A percentile compares a stretch with the other conserved stretches of the same genome.
Conservation (phyloP, 2,329 filamentous ascomycete species). For the Meredithiella fracta region DNA sequence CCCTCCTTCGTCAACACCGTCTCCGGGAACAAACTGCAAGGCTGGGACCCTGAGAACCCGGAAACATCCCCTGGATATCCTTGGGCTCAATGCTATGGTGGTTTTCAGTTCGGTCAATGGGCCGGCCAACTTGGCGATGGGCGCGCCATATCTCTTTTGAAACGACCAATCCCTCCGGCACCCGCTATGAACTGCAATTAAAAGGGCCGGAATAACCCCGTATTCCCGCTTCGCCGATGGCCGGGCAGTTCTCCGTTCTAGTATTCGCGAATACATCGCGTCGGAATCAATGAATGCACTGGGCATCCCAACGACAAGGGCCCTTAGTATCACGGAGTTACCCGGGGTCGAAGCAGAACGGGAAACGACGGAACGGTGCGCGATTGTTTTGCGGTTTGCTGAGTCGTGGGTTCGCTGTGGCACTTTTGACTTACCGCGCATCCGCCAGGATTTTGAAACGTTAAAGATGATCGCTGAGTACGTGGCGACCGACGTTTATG, state of each 20-base stretch:
- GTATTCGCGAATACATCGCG: constrained; percentile 85
- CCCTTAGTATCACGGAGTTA: constrained; percentile 63
- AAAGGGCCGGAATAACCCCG: constrained; percentile 90
- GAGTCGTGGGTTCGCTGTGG: constrained; percentile 83
- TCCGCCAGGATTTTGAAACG: constrained; percentile 59
- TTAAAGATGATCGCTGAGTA: constrained; percentile 65
- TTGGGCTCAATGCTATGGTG: constrained; percentile 97
- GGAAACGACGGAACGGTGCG: constrained; percentile 73
- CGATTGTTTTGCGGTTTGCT: constrained; percentile 83
- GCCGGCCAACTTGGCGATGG: constrained; percentile 92
- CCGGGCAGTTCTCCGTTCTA: constrained; percentile 79
- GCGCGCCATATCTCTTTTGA: constrained; percentile 91
- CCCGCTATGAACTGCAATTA: constrained; percentile 78
- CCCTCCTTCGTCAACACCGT: constrained; percentile 59
- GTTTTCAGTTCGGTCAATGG: constrained; percentile 69
- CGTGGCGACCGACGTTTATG: constrained; percentile 71
- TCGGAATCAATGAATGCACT: constrained; percentile 79
- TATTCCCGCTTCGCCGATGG: constrained; percentile 96
- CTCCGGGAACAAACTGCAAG: constrained; percentile 67
- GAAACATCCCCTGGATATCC: constrained; percentile 54
- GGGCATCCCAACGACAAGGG: constrained; percentile 70
- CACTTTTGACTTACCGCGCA: constrained; percentile 85
- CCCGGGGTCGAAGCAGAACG: constrained; percentile 57
- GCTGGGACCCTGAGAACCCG: constrained; percentile 42
- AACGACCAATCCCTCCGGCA: constrained; percentile 50